These are phyloP conservation scores for Podospora pseudocomata DNA, from an alignment of 495 filamentous ascomycete species.

Conservation along the genomic window DNA sequence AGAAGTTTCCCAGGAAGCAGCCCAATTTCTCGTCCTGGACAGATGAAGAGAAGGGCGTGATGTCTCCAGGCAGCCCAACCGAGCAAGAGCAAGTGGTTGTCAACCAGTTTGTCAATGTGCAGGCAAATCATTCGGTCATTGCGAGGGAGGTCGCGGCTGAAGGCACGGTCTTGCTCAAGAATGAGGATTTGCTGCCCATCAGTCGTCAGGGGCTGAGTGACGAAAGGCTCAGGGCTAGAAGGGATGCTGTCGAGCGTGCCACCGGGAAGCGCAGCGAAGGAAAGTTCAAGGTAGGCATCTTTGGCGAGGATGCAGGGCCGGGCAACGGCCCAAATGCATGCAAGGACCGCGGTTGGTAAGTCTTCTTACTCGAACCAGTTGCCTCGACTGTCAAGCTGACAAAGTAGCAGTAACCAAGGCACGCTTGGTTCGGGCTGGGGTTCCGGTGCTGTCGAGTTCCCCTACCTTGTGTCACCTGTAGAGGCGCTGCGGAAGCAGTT, in stretches of 20 bases:
- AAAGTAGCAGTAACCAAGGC: conserved; percentile 67
- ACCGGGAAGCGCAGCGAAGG: conserved; percentile 26
- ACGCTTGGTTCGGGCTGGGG: conserved; percentile 89
- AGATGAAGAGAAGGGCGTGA: conserved; percentile 59
- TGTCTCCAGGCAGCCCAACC: conserved; percentile 60
- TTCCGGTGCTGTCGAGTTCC: conserved; percentile 81
- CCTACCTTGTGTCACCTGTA: conserved; percentile 70
- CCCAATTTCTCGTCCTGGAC: conserved; percentile 96
- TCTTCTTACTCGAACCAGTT: not conserved
- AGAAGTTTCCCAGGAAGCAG: conserved; percentile 60
- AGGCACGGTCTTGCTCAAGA: conserved; percentile 84
- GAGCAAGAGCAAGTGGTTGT: conserved; percentile 56
- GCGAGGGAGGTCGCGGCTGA: conserved; percentile 75
- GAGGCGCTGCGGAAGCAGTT: conserved; percentile 63
- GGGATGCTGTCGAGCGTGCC: conserved; percentile 19
- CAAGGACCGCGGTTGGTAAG: conserved; percentile 51
- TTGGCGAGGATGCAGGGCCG: conserved; percentile 80
- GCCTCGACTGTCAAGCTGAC: not conserved
- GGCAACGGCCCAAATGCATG: conserved; percentile 70
- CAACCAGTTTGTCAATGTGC: conserved; percentile 74
- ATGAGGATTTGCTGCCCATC: conserved; percentile 63
- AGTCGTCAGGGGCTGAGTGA: conserved; percentile 47
- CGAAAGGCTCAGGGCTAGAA: conserved; percentile 29
- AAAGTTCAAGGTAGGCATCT: conserved; percentile 65
- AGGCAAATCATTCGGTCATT: conserved; percentile 63